Percentiles rank a stretch among this genome's conserved stretches.
phyloP scores from a whole-genome alignment of 164 flowering plant species.

The Hamamelis virginiana region DNA sequence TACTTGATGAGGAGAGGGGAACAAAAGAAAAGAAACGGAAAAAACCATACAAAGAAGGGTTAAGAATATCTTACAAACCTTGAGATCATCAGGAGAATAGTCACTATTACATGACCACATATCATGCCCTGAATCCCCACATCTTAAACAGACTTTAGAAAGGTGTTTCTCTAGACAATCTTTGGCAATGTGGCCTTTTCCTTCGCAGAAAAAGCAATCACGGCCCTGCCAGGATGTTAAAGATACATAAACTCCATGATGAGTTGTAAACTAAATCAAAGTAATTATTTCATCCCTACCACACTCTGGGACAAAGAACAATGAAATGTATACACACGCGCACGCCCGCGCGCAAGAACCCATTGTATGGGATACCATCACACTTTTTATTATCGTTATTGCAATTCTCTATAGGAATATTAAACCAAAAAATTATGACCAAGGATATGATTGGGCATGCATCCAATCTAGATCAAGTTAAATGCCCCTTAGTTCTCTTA shows the following conservation, averaged over 20 bases:
- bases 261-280: not conserved
- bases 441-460: too few species aligned
- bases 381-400: too few species aligned
- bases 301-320: not conserved
- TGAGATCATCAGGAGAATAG: conserved; percentile 44
- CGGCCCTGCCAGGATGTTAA: conserved; percentile 6
- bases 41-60: not conserved
- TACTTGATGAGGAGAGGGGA: not conserved
- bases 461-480: too few species aligned
- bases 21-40: not conserved
- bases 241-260: not conserved
- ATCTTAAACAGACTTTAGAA: conserved; percentile 28
- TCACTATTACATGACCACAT: conserved; percentile 48
- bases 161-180: conserved; percentile 18
- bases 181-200: conserved; percentile 18
- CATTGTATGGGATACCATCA: too few species aligned
- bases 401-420: too few species aligned
- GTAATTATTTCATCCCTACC: too few species aligned
- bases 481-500: too few species aligned
- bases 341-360: too few species aligned
- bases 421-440: too few species aligned
- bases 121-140: conserved; percentile 62
- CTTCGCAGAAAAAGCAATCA: conserved; percentile 10
- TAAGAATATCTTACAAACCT: conserved; percentile 23
- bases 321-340: too few species aligned